These are phyloP conservation scores for Candida awuae DNA, from an alignment of 805 yeast species.

Conservation along the genomic window DNA sequence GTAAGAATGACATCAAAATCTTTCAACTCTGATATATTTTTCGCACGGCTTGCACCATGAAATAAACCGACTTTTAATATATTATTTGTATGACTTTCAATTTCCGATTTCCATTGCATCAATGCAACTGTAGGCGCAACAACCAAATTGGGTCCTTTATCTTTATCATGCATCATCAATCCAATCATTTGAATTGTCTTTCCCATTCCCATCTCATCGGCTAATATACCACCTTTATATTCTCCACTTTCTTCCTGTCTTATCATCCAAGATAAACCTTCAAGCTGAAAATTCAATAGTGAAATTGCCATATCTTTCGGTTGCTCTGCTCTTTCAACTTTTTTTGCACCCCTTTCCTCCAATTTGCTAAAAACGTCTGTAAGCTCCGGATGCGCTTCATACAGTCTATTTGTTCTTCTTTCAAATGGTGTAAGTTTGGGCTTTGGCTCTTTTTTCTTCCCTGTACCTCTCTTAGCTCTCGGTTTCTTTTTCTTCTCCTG, in stretches of 20 bases:
- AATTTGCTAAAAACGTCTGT: constrained; percentile 63
- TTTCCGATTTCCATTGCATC: constrained; percentile 96
- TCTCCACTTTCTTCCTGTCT: constrained; percentile 76
- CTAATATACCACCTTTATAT: constrained; percentile 85
- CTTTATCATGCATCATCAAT: constrained; percentile 60
- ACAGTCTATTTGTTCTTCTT: constrained; percentile 59
- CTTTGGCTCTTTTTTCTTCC: constrained; percentile 24
- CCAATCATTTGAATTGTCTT: constrained; percentile 96
- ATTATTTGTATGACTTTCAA: constrained; percentile 73
- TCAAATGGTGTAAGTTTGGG: constrained; percentile 63
- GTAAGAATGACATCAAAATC: constrained; percentile 78
- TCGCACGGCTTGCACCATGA: constrained; percentile 80
- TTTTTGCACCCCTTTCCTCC: constrained; percentile 37
- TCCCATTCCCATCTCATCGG: constrained; percentile 99
- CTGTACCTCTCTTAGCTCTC: constrained; percentile 13
- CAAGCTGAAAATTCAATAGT: constrained; percentile 84
- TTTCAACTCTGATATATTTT: constrained; percentile 45
- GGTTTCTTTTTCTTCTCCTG: constrained; percentile 8
- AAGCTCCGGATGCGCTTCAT: constrained; percentile 72
- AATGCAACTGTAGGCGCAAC: constrained; percentile 98
- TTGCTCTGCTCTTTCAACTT: constrained; percentile 54
- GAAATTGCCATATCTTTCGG: constrained; percentile 71
- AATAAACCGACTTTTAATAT: constrained; percentile 59
- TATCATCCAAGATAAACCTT: constrained; percentile 85
- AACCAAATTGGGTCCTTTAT: constrained; percentile 71